Base-by-base conservation (phyloP, 108 stramenopile species). In the Parietichytrium sp. region DNA sequence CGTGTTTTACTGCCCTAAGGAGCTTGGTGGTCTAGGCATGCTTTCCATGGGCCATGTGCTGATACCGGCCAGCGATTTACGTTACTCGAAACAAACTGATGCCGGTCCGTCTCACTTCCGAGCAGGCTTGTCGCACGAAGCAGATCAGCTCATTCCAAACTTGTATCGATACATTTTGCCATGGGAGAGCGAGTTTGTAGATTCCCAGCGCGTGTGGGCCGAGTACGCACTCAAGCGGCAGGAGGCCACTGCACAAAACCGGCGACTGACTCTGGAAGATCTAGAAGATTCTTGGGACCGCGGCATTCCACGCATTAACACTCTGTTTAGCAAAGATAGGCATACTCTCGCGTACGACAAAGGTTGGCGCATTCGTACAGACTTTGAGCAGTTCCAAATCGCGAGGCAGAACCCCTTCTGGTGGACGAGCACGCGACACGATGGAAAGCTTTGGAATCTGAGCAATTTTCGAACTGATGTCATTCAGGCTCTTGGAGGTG, bases 271-370 rank as follows among this genome's bases (percentile, higher is more conserved):
- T 26, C 87, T 99, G 55, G 98, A 99, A 87, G 98, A 99, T 84
- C 87, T 99, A n/a, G 98, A 99, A 87, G 98, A 99, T 90, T 93
- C 93, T 4, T 99, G 98, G 98, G 96, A 97, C 84, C 91, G 98
- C 45, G 98, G 98, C 47, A 98, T 99, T 54, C 98, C 98, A 47
- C 93, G 98, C 18, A 99, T 99, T 87, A 99, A 99, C 85, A 99
- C 98, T 2, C 92, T 99, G 26, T 99, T 99, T 82, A 87, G 89
- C 30, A 90, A 89, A 84, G 98, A 97, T 83, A 87, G 95, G 42
- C 94, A 96, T 87, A 96, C 96, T 52, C 88, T 96, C 20, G 96
- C 96, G 3, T 96, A 96, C 79, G 96, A 96, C 87, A 92, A 95
- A 79, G 98, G 98, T n/a, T 99, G 98, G 98, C 92, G 98, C 81